phyloP scores from a whole-genome alignment of 1,139 yeast genomes.

The Protomyces pachydermus region DNA sequence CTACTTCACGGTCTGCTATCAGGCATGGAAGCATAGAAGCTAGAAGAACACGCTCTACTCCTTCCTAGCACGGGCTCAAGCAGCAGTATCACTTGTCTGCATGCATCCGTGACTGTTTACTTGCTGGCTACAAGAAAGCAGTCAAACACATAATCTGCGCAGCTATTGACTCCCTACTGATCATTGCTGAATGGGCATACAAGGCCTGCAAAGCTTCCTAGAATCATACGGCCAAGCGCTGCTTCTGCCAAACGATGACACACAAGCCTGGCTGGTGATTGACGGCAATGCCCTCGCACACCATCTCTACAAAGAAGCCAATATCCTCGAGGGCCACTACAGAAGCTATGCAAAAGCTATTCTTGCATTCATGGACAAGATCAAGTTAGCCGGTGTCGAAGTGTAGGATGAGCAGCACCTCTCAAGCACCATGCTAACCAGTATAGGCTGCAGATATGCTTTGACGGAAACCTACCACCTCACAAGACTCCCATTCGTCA shows the following conservation, averaged over 20 bases:
- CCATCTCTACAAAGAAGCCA: neutral
- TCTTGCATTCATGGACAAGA: neutral
- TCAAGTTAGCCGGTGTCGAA: neutral
- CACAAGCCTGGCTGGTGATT: neutral
- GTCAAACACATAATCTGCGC: too few species aligned
- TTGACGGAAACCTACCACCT: neutral
- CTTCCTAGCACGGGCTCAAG: too few species aligned
- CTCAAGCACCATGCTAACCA: neutral
- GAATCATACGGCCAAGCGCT: neutral
- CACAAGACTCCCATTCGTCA: neutral
- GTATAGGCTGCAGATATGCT: neutral
- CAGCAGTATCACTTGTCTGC: too few species aligned
- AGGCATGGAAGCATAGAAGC: too few species aligned
- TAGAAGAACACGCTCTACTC: too few species aligned
- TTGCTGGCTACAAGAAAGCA: too few species aligned
- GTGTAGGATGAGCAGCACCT: neutral
- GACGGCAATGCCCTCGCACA: neutral
- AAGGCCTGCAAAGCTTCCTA: neutral
- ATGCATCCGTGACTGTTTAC: too few species aligned
- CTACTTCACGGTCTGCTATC: too few species aligned
- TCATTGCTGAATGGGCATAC: neutral
- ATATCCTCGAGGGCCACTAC: neutral
- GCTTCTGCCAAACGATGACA: neutral
- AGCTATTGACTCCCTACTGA: too few species aligned
- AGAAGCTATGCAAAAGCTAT: neutral